Conservation (phyloP, 305 asterid species). For the Solanum hybrid region DNA sequence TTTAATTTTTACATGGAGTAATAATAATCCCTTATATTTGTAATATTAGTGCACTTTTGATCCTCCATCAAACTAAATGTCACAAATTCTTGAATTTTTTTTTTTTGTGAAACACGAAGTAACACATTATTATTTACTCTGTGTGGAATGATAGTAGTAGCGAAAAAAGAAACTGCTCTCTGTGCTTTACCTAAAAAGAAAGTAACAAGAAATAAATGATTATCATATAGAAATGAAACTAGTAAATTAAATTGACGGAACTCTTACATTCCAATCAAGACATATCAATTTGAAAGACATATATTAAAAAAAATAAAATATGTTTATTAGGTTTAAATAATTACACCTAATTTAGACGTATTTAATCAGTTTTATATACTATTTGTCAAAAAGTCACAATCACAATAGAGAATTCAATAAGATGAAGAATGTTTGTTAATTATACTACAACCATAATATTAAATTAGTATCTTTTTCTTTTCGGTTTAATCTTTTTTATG, state of each 20-base stretch:
- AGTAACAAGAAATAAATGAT: background rate
- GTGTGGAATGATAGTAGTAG: background rate
- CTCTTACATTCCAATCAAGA: background rate
- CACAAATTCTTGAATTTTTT: no score
- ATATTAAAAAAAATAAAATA: background rate
- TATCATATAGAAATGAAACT: no score
- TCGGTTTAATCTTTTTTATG: no score
- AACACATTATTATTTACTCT: background rate
- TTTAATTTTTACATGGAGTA: no score
- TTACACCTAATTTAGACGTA: no score
- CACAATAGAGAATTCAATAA: background rate
- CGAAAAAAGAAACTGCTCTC: background rate
- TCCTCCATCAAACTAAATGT: background rate
- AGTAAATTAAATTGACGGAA: background rate
- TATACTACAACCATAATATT: no score
- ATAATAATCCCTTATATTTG: background rate
- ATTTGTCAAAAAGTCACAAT: no score
- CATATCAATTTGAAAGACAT: background rate
- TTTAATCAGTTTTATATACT: no score
- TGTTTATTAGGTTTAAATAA: background rate
- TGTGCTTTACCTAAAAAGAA: background rate
- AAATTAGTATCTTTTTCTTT: no score
- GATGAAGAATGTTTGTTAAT: background rate
- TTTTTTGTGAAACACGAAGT: no score
- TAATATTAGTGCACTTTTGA: background rate